phyloP scores from a whole-genome alignment of 2,329 filamentous ascomycete species.

The Epichloe glyceriae region DNA sequence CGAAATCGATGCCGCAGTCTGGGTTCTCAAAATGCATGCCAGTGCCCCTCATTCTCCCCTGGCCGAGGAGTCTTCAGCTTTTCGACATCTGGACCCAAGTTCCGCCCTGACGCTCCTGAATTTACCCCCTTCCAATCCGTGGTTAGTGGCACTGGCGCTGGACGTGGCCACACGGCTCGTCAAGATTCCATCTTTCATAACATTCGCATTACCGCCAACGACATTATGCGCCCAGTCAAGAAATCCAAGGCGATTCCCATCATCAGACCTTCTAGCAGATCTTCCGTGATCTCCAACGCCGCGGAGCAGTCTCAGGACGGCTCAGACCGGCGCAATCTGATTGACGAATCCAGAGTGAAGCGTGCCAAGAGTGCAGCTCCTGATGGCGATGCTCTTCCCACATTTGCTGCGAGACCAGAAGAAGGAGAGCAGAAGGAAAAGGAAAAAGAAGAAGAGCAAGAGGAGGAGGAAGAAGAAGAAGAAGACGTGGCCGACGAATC shows the following conservation, averaged over 20 bases:
- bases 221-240: slow-evolving; percentile 52
- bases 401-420: slow-evolving; percentile 50
- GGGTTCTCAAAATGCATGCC: slow-evolving; percentile 47
- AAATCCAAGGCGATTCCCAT: slow-evolving; percentile 79
- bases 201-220: slow-evolving; percentile 48
- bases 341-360: slow-evolving; percentile 60
- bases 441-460: slow-evolving; percentile 6
- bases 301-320: slow-evolving; percentile 14
- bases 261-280: slow-evolving; percentile 47
- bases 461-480: slow-evolving; percentile 8
- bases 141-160: slow-evolving; percentile 31
- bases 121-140: slow-evolving; percentile 53
- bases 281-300: slow-evolving; percentile 20
- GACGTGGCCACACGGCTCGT: slow-evolving; percentile 29
- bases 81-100: slow-evolving; percentile 50
- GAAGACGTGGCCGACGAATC: background rate
- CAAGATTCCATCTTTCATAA: slow-evolving; percentile 53
- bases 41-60: slow-evolving; percentile 59
- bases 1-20: slow-evolving; percentile 18
- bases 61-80: slow-evolving; percentile 54
- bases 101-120: slow-evolving; percentile 62
- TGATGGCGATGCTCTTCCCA: slow-evolving; percentile 59
- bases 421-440: slow-evolving; percentile 7
- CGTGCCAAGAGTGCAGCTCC: slow-evolving; percentile 52
- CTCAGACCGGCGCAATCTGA: slow-evolving; percentile 41